phyloP scores from a whole-genome alignment of 108 stramenopile species.

The Pseudonitzschia delicatissima region DNA sequence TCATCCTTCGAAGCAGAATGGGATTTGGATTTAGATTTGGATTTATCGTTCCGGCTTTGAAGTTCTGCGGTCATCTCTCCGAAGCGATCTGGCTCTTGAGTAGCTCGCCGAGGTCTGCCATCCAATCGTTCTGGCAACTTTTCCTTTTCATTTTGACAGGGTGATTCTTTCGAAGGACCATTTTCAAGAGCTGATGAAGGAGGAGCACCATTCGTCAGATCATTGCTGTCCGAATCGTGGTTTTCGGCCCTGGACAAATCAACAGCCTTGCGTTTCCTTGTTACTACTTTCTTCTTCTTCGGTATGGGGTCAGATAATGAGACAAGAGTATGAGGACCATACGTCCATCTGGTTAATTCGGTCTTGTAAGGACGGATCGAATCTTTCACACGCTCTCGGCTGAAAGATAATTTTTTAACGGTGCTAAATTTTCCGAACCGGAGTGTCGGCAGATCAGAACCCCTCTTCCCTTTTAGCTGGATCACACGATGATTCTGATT shows the following conservation, averaged over 20 bases:
- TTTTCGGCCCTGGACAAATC: neutral
- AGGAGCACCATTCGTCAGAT: neutral
- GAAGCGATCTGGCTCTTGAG: neutral
- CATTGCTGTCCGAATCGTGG: constrained; percentile 8
- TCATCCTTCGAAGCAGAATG: neutral
- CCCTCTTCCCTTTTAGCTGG: neutral
- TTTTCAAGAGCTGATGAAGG: neutral
- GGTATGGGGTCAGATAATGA: neutral
- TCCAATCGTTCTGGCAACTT: neutral
- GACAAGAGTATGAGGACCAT: constrained; percentile 4
- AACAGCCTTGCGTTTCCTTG: neutral
- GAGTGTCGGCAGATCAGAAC: constrained; percentile 1
- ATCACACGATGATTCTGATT: neutral
- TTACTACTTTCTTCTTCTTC: neutral
- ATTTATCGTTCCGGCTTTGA: no score
- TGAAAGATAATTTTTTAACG: neutral
- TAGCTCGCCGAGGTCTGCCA: neutral
- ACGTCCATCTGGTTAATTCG: neutral
- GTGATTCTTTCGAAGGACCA: neutral
- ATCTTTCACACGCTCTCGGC: constrained; percentile 4
- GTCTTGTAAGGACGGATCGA: constrained; percentile 8
- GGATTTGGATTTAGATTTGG: neutral
- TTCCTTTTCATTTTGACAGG: neutral
- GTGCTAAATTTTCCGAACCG: neutral
- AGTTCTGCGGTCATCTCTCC: constrained; percentile 3